These are phyloP conservation scores for Macrolepiota albuminosa DNA, from an alignment of 768 basidiomycete species.

Conservation along the genomic window DNA sequence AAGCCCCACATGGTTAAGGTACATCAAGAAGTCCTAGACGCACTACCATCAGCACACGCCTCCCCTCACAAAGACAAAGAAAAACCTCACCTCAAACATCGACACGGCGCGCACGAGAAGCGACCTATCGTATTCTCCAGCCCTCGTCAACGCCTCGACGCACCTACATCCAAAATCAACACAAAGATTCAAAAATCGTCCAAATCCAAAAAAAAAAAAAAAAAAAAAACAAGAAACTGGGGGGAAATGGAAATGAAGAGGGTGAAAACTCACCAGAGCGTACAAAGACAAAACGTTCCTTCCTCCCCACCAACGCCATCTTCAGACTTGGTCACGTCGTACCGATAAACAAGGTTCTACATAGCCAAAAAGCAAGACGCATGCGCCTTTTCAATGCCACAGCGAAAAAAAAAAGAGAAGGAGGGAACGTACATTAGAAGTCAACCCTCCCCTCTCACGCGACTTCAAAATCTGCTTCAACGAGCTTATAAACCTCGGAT, in stretches of 20 bases:
- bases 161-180: constrained; percentile 43
- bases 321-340: constrained; percentile 79
- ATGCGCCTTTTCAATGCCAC: not conserved
- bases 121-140: constrained; percentile 68
- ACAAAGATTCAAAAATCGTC: not conserved
- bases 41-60: not conserved
- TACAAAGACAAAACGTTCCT: constrained; percentile 91
- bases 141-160: constrained; percentile 85
- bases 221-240: not conserved
- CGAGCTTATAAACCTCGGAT: constrained; percentile 86
- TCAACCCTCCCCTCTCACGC: constrained; percentile 87
- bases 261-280: constrained; percentile 52
- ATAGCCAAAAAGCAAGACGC: too few species aligned
- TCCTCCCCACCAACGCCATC: constrained; percentile 97
- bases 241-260: not conserved
- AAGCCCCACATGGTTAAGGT: constrained; percentile 82
- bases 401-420: not conserved
- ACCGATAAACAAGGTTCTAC: constrained; percentile 83
- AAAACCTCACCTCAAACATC: constrained; percentile 80
- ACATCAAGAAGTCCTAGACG: constrained; percentile 67
- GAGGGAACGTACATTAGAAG: constrained; percentile 61
- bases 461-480: constrained; percentile 79
- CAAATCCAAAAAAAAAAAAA: too few species aligned
- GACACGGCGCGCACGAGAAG: constrained; percentile 64
- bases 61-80: not conserved